A percentile compares a stretch with the other conserved stretches of the same genome.
Evolutionary conservation across 768 basidiomycete species (phyloP).

Genomic region (Hygrocybe punicea): DNA sequence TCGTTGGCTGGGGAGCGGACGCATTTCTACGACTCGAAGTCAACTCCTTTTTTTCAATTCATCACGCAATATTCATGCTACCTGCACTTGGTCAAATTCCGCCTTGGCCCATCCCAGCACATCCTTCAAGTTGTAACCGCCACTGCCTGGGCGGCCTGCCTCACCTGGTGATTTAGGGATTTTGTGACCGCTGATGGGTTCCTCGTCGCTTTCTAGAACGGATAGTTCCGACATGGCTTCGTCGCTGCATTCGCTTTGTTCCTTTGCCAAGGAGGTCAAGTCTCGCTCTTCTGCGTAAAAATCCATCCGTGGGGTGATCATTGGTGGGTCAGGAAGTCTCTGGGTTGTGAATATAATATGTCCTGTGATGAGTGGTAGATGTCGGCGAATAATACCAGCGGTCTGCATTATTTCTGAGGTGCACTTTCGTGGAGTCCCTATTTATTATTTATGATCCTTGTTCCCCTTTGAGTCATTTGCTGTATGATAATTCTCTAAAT

Average conservation of each 20-base stretch:
- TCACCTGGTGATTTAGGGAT: constrained; percentile 20
- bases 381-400: background rate
- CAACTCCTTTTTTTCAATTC: background rate
- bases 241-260: background rate
- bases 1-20: background rate
- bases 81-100: constrained; percentile 14
- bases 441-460: background rate
- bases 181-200: background rate
- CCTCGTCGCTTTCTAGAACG: background rate
- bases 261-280: background rate
- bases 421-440: background rate
- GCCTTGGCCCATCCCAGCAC: constrained; percentile 15
- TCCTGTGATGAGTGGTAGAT: constrained; percentile 1
- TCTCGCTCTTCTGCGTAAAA: background rate
- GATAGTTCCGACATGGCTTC: background rate
- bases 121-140: constrained; percentile 20
- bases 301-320: background rate
- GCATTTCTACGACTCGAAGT: background rate
- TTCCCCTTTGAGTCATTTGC: background rate
- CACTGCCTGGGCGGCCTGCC: constrained; percentile 16
- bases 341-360: background rate
- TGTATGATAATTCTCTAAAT: too few species aligned
- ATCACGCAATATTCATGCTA: constrained; percentile 1
- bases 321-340: too few species aligned
- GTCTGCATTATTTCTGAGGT: background rate